These are phyloP conservation scores for Chrysosporium keratinophilum DNA, from an alignment of 2,329 filamentous ascomycete species.

Conservation along the genomic window DNA sequence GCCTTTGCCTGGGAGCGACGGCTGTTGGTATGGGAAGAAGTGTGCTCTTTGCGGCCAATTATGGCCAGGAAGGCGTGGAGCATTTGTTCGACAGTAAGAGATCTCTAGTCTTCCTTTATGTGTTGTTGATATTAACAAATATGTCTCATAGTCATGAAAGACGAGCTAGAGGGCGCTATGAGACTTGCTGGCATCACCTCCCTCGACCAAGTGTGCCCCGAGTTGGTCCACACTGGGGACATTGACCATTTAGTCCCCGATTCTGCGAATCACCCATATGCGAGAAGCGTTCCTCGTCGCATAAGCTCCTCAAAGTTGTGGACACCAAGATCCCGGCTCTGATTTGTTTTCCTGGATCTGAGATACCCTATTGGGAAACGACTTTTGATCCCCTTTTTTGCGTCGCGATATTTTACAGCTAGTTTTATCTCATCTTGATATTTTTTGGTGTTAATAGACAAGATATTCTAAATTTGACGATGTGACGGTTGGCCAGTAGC, in stretches of 20 bases:
- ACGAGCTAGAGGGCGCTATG: constrained; percentile 43
- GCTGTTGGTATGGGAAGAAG: constrained; percentile 47
- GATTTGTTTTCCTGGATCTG: neutral
- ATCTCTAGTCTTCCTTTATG: neutral
- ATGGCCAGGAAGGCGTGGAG: constrained; percentile 46
- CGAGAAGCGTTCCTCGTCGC: constrained; percentile 28
- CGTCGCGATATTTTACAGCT: neutral
- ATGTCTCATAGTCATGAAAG: constrained; percentile 30
- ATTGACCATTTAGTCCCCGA: constrained; percentile 42
- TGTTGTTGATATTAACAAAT: neutral
- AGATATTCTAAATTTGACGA: no score
- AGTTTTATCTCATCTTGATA: neutral
- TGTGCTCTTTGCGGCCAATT: constrained; percentile 44
- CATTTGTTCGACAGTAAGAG: constrained; percentile 47
- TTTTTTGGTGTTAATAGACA: no score
- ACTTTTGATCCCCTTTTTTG: neutral
- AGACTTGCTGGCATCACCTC: constrained; percentile 39
- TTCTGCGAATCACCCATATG: constrained; percentile 35
- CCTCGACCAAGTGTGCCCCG: constrained; percentile 35
- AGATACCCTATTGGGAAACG: neutral
- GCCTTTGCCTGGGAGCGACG: constrained; percentile 44
- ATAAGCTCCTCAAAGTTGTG: constrained; percentile 22
- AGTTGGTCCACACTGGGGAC: constrained; percentile 40
- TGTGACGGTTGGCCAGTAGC: no score
- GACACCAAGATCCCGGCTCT: constrained; percentile 11